Evolutionary conservation across 176 grass and related monocot genomes (phyloP).

Genomic region (Zoysia pacifica): DNA sequence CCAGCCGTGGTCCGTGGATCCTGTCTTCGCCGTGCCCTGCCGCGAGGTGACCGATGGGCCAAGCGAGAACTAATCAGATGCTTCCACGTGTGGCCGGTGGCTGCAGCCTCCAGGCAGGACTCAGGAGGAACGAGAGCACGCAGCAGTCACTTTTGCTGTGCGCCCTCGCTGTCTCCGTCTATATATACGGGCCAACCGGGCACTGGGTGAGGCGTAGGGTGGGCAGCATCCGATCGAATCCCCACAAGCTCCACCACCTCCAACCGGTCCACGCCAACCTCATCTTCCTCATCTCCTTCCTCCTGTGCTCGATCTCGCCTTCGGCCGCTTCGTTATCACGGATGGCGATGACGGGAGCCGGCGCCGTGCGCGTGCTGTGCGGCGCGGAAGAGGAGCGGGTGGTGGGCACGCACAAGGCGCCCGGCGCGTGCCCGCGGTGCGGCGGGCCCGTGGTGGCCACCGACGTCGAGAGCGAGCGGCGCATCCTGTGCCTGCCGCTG

Average conservation of each 20-base stretch:
- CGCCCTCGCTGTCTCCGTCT: not conserved
- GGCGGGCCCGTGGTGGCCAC: constrained; percentile 64
- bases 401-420: constrained; percentile 66
- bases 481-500: constrained; percentile 69
- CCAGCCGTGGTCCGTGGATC: not conserved
- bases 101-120: not conserved
- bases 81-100: not conserved
- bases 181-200: not conserved
- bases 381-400: constrained; percentile 61
- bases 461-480: constrained; percentile 63
- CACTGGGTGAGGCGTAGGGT: not conserved
- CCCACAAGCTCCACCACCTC: not conserved
- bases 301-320: not conserved
- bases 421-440: constrained; percentile 72
- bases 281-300: not conserved
- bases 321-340: not conserved
- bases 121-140: not conserved
- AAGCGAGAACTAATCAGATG: not conserved
- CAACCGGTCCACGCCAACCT: not conserved
- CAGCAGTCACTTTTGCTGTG: not conserved
- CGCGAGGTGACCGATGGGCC: not conserved
- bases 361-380: constrained; percentile 27
- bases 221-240: not conserved
- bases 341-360: constrained; percentile 36
- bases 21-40: not conserved